Conservation (phyloP, 2,329 filamentous ascomycete species). For the Cytospora mali region DNA sequence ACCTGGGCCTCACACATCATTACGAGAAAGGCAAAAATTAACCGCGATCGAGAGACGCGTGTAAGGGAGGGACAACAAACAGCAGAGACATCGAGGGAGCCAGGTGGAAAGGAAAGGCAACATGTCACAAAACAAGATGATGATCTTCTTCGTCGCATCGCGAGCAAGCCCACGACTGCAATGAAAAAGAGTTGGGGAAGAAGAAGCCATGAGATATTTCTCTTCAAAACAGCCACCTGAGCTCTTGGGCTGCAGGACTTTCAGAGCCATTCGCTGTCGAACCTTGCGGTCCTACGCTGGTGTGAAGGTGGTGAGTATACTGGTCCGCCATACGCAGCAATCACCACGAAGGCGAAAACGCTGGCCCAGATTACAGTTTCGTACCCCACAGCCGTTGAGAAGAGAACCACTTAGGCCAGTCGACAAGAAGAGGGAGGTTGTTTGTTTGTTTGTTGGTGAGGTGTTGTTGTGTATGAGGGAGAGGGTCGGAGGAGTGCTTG, state of each 20-base stretch:
- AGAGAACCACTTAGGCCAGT: not conserved
- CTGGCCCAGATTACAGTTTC: not conserved
- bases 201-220: not conserved
- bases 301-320: not conserved
- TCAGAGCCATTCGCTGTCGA: not conserved
- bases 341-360: not conserved
- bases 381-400: not conserved
- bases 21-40: not conserved
- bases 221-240: not conserved
- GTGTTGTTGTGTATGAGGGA: not conserved
- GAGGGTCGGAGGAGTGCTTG: not conserved
- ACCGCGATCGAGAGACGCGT: not conserved
- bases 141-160: conserved; percentile 3
- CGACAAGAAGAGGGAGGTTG: not conserved
- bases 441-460: too few relatives aligned
- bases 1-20: not conserved
- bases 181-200: conserved; percentile 9
- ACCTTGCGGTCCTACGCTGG: not conserved
- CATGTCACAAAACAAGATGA: not conserved
- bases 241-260: not conserved
- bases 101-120: not conserved
- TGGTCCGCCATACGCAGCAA: not conserved
- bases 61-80: not conserved
- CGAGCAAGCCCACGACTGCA: conserved; percentile 1
- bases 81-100: not conserved